phyloP scores from a whole-genome alignment of 2,329 filamentous ascomycete genomes.

The Neofusicoccum sp. region DNA sequence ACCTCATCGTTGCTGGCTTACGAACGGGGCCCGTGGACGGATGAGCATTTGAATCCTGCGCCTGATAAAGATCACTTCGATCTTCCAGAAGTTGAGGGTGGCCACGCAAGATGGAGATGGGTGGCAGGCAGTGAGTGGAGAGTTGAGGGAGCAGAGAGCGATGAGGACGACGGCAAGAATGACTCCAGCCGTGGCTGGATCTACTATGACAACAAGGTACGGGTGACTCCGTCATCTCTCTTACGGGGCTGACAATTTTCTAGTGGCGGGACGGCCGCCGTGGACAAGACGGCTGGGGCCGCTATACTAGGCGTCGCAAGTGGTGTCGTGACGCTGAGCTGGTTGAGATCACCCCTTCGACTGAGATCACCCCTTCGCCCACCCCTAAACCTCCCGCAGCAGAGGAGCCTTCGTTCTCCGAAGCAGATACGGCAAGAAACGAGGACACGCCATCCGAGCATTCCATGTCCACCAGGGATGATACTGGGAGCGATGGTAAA shows the following conservation, averaged over 20 bases:
- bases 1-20: constrained; percentile 89
- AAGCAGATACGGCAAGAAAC: constrained; percentile 30
- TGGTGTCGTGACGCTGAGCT: constrained; percentile 97
- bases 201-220: constrained; percentile 95
- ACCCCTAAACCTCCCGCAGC: constrained; percentile 31
- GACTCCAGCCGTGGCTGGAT: constrained; percentile 69
- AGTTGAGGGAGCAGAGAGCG: constrained; percentile 70
- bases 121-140: constrained; percentile 83
- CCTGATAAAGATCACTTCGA: constrained; percentile 73
- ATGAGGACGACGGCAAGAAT: constrained; percentile 47
- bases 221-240: constrained; percentile 25
- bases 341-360: constrained; percentile 66
- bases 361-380: constrained; percentile 49
- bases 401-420: constrained; percentile 20
- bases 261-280: constrained; percentile 89
- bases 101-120: constrained; percentile 74
- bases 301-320: constrained; percentile 89
- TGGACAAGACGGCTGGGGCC: constrained; percentile 86
- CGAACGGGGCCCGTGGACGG: constrained; percentile 89
- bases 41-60: constrained; percentile 86
- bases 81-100: constrained; percentile 67
- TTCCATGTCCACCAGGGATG: constrained; percentile 30
- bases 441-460: constrained; percentile 31
- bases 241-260: constrained; percentile 24
- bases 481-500: constrained; percentile 36